Conservation (phyloP, 768 basidiomycete species). For the Termitomyces sp. region DNA sequence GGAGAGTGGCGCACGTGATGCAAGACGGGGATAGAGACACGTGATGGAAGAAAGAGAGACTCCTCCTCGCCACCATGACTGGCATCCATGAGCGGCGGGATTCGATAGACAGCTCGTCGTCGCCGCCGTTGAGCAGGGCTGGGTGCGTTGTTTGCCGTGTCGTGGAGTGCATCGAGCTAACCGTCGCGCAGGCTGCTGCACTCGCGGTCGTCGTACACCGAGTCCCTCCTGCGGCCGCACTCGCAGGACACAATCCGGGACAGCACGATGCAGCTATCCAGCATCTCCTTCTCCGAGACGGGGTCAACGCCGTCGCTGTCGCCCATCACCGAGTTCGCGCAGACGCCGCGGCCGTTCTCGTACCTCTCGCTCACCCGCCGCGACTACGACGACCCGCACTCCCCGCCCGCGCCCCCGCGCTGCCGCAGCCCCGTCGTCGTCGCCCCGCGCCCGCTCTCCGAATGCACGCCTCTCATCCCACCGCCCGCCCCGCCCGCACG, state of each 20-base stretch:
- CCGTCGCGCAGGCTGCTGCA: not conserved
- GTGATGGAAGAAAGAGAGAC: too few relatives aligned
- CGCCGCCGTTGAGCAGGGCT: conserved; percentile 41
- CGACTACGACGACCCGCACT: conserved; percentile 5
- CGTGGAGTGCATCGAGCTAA: not conserved
- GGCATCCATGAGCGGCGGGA: not conserved
- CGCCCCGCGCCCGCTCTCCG: conserved; percentile 5
- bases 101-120: not conserved
- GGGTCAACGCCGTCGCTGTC: not conserved
- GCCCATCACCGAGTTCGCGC: conserved; percentile 7
- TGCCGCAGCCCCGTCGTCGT: not conserved
- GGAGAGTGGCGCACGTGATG: conserved; percentile 12
- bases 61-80: too few relatives aligned
- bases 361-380: conserved; percentile 31
- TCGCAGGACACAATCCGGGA: not conserved
- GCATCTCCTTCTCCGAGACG: not conserved
- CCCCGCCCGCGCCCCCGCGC: not conserved
- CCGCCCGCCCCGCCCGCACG: not conserved
- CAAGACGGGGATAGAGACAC: too few relatives aligned
- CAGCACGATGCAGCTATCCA: not conserved
- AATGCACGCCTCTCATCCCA: conserved; percentile 13
- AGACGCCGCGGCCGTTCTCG: conserved; percentile 7
- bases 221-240: not conserved
- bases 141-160: conserved; percentile 36
- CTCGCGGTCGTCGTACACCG: not conserved